phyloP scores from a whole-genome alignment of 2,329 filamentous ascomycete genomes.

The Phoma sp. region DNA sequence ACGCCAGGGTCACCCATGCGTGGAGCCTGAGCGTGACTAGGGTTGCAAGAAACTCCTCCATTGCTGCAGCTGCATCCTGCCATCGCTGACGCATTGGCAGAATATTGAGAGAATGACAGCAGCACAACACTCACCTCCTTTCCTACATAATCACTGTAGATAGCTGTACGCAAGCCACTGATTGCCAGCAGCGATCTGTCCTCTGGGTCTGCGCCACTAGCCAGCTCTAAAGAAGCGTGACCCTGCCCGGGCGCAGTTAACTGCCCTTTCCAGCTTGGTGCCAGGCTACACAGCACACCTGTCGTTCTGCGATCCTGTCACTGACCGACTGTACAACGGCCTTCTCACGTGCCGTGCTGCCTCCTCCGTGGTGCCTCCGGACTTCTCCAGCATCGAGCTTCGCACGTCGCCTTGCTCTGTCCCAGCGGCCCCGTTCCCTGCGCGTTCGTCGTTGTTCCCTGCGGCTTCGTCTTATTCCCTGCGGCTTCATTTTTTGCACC shows the following conservation, averaged over 20 bases:
- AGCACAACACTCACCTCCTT: neutral
- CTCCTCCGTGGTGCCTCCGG: no score
- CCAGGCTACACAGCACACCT: conserved; percentile 33
- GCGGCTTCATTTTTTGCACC: neutral
- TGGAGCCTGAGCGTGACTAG: conserved; percentile 28
- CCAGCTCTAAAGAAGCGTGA: conserved; percentile 32
- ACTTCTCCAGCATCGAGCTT: neutral
- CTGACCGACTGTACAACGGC: conserved; percentile 21
- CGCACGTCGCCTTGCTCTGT: neutral
- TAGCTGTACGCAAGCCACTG: conserved; percentile 13
- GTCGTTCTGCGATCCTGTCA: conserved; percentile 21
- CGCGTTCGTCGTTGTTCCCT: neutral
- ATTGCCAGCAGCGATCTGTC: conserved; percentile 1
- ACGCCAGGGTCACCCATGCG: conserved; percentile 12
- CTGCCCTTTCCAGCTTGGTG: conserved; percentile 16
- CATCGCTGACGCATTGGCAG: conserved; percentile 1
- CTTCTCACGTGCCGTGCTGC: conserved; percentile 2
- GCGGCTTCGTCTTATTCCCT: conserved; percentile 1
- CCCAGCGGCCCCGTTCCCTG: conserved; percentile 6
- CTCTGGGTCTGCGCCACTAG: conserved; percentile 8
- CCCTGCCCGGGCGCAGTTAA: conserved; percentile 24
- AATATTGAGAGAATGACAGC: neutral
- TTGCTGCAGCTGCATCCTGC: conserved; percentile 3
- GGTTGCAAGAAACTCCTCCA: conserved; percentile 26
- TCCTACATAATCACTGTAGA: neutral